These are phyloP conservation scores for Chlorella sp. DNA, from an alignment of 139 green algal genomes.

Conservation along the genomic window DNA sequence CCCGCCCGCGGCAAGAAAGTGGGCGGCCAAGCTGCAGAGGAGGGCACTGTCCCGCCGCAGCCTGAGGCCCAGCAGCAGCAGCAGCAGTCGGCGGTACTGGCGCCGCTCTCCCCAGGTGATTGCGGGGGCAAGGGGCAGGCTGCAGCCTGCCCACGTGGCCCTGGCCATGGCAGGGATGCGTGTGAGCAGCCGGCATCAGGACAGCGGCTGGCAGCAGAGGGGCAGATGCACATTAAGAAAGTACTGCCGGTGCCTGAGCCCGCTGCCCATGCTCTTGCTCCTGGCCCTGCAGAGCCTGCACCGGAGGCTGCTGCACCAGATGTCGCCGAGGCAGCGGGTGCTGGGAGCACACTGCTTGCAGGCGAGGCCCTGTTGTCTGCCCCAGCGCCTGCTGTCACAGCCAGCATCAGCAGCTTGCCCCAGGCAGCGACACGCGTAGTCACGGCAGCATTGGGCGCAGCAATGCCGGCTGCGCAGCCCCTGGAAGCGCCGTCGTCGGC, in stretches of 20 bases:
- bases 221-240: not conserved
- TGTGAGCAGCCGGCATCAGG: not conserved
- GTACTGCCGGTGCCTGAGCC: not conserved
- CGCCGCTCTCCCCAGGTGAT: not conserved
- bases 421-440: not conserved
- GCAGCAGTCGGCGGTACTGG: not conserved
- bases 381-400: not conserved
- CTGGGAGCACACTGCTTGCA: not conserved
- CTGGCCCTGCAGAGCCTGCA: not conserved
- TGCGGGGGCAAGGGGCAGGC: not conserved
- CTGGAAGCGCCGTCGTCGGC: not conserved
- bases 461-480: not conserved
- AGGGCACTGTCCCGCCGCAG: not conserved
- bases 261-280: too few species aligned
- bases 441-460: not conserved
- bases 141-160: not conserved
- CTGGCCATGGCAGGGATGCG: not conserved
- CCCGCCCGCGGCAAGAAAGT: not conserved
- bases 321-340: not conserved
- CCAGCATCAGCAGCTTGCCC: not conserved
- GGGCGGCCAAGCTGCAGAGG: not conserved
- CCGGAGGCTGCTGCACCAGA: not conserved
- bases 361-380: not conserved
- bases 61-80: slow-evolving; percentile 1
- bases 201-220: not conserved